These are phyloP conservation scores for Monosporascus sp. DNA, from an alignment of 2,329 filamentous ascomycete species.

Conservation along the genomic window DNA sequence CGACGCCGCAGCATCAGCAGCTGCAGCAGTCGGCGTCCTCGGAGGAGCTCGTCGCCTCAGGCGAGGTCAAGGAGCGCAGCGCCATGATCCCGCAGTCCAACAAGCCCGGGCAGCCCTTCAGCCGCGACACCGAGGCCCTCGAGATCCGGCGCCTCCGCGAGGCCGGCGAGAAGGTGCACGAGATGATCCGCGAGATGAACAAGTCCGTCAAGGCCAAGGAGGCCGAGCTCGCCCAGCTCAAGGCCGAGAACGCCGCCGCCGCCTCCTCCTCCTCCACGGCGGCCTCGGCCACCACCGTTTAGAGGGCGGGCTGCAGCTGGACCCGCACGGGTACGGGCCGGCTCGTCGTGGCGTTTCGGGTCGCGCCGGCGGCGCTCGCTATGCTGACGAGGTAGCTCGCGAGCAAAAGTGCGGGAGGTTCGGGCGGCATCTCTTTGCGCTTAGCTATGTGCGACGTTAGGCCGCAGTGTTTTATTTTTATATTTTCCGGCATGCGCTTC, in stretches of 20 bases:
- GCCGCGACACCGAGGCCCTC: slow-evolving; percentile 61
- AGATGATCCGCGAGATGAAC: slow-evolving; percentile 54
- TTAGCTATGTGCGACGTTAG: no score
- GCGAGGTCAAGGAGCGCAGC: slow-evolving; percentile 52
- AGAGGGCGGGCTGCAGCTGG: background rate
- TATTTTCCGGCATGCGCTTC: background rate
- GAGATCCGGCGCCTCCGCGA: slow-evolving; percentile 58
- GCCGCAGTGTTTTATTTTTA: background rate
- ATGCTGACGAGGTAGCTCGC: no score
- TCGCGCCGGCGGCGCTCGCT: background rate
- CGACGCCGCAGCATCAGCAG: slow-evolving; percentile 5
- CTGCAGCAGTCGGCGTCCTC: background rate
- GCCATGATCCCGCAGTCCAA: slow-evolving; percentile 69
- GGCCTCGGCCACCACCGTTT: background rate
- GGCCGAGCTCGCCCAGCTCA: slow-evolving; percentile 53
- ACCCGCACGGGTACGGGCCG: background rate
- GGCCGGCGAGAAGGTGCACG: slow-evolving; percentile 58
- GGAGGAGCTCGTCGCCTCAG: slow-evolving; percentile 15
- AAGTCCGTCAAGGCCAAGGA: slow-evolving; percentile 61
- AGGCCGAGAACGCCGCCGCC: slow-evolving; percentile 49
- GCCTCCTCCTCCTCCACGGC: background rate
- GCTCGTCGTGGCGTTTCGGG: background rate
- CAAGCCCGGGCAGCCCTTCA: slow-evolving; percentile 66
- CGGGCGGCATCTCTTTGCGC: no score
- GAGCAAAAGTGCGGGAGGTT: no score